Conservation (phyloP, 202 grass and related monocot species). For the Cymbopogon flexuosus region DNA sequence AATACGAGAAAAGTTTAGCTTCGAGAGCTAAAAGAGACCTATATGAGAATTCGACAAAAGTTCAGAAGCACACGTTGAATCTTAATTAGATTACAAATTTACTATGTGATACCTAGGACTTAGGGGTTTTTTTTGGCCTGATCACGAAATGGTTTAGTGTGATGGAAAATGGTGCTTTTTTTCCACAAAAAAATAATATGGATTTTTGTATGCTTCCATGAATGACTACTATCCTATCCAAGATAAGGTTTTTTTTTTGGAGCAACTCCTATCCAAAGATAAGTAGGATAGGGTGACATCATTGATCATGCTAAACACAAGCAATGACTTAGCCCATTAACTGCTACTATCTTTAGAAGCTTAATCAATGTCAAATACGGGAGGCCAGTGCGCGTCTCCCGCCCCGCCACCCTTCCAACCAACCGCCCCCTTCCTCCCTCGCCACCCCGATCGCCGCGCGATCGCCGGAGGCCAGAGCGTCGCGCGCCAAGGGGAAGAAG, state of each 20-base stretch:
- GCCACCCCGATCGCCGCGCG: not conserved
- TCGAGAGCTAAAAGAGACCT: not conserved
- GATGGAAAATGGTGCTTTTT: not conserved
- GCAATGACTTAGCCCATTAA: not conserved
- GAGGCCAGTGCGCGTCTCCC: constrained; percentile 1
- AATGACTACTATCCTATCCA: not conserved
- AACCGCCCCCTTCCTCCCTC: not conserved
- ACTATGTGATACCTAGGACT: not conserved
- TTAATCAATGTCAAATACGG: constrained; percentile 20
- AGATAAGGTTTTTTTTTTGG: too few species aligned
- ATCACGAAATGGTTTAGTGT: not conserved
- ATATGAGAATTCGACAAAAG: too few species aligned
- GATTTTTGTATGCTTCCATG: not conserved
- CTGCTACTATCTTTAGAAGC: constrained; percentile 16
- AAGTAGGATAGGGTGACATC: not conserved
- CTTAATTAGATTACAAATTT: not conserved
- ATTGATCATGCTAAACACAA: not conserved
- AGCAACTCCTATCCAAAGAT: not conserved
- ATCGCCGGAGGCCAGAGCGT: not conserved
- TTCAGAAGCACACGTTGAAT: too few species aligned
- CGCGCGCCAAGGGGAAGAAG: not conserved
- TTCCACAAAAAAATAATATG: not conserved
- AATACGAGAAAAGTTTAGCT: not conserved
- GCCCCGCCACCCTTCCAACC: constrained; percentile 19
- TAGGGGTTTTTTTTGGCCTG: not conserved